Percentiles rank a stretch among this genome's conserved stretches.
Conservation (phyloP, 371 early-diverging fungal species). For the Blakeslea trispora region DNA sequence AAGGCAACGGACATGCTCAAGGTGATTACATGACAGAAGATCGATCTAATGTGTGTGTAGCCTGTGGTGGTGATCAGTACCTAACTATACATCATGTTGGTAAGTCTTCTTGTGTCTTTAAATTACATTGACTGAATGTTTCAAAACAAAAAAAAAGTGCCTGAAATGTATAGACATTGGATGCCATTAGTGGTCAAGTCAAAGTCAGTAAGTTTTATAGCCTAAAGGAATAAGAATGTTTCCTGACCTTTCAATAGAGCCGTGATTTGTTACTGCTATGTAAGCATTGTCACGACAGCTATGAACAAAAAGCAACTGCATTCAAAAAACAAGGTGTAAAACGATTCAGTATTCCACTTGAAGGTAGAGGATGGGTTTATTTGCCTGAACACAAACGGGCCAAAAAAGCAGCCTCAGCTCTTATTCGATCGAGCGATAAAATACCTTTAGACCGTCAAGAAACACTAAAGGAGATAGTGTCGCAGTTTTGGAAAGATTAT, state of each 20-base stretch:
- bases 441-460: constrained; percentile 43
- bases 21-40: constrained; percentile 62
- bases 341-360: constrained; percentile 50
- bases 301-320: constrained; percentile 48
- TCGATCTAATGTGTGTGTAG: constrained; percentile 53
- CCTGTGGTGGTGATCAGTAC: constrained; percentile 33
- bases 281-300: constrained; percentile 51
- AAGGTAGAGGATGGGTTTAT: constrained; percentile 57
- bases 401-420: constrained; percentile 53
- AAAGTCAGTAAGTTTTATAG: constrained; percentile 52
- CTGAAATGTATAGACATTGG: constrained; percentile 59
- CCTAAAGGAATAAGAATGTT: too few relatives aligned
- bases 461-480: constrained; percentile 28
- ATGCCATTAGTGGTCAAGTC: constrained; percentile 58
- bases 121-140: too few relatives aligned
- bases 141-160: too few relatives aligned
- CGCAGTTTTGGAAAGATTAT: constrained; percentile 20
- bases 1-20: constrained; percentile 53
- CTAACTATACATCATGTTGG: constrained; percentile 62
- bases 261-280: constrained; percentile 57
- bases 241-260: constrained; percentile 41
- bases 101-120: constrained; percentile 8
- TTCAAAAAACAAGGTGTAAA: constrained; percentile 43
- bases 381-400: constrained; percentile 42
- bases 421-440: constrained; percentile 33